Evolutionary conservation across 352 stramenopile species (phyloP), one percentile per base, ranked within the genome.

Genomic region (Globisporangium spinosum): DNA sequence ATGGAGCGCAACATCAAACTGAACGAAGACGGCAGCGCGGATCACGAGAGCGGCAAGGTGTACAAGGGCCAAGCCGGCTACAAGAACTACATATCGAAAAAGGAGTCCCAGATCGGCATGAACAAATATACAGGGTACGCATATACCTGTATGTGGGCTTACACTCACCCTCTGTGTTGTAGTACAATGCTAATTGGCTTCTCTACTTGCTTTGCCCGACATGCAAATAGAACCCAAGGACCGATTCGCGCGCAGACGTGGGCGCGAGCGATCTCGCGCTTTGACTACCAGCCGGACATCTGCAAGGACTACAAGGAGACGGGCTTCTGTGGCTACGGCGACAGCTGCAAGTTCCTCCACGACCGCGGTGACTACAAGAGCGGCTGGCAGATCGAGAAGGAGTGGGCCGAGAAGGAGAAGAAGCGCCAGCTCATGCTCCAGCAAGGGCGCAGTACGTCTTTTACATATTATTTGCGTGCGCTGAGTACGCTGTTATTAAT

Each of bases 281-380:
- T 99, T 68, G 98, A 99, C 70, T 99, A 99, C 78, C 79, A 90
- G 75, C 95, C 96, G 2, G 97, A 99, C 70, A 93, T 99, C 61
- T 99, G 98, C 80, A 99, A 99, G 74, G 98, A 99, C 77, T 99
- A 99, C 84, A 99, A 99, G 69, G 97, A 99, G 60, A 99, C 98
- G 7, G 98, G 98, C 29, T 99, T 99, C 76, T 99, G 97, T 70
- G 97, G 97, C 49, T 99, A 98, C 75, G 98, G 98, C 2, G 87
- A 95, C 56, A 91, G 79, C 67, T 99, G 97, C 72, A 99, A 98
- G 71, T 99, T 99, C 79, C 80, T 99, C 27, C 98, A 99, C 78
- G 97, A 99, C 73, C 89, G 98, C n/a, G 91, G 96, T 2, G 94
- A 99, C 72, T 99, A 98, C 70, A 98, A 99, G 77, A 95, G 76